Base-by-base conservation (phyloP, 1,284 basidiomycete species). In the Cutaneotrichosporon cutaneum region DNA sequence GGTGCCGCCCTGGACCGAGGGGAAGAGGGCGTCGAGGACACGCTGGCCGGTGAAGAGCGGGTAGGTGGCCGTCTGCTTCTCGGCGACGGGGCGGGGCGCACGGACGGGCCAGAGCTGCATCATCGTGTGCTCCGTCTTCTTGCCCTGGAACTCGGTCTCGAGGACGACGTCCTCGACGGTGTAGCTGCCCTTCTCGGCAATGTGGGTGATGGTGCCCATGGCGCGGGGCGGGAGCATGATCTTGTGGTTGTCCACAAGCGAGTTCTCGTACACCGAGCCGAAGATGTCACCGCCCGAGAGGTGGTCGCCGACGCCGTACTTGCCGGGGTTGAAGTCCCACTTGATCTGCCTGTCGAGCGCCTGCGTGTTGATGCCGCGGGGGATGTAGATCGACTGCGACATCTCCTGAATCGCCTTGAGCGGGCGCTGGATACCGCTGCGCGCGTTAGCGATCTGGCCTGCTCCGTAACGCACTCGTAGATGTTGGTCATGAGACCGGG, bases 21-120 rank as follows among this genome's bases (percentile, higher is more conserved):
- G 96, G 86, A 99, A 99, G 63, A 99, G 84, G 14, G 95, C 92
- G 75, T 99, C 95, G 60, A 99, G 83, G 66, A 99, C 94, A 72
- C 95, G 91, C 81, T 99, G 95, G 58, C 96, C 96, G 57, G 96
- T 99, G 60, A 95, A 83, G 24, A 99, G 84, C 35, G 96, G 96
- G 79, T 88, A 87, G 77, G 96, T 87, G 60, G 95, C 94, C 7
- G 90, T 94, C 71, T 92, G 86, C 82, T 99, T 99, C 82, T 98
- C 90, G 42, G 91, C 84, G 45, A 94, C 90, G 21, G 96, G 96
- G 66, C 96, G 88, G 59, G 96, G 94, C 24, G 95, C 96, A 78
- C 96, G 92, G 65, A 99, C 96, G 68, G 96, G 96, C 96, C 96
- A 99, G 42, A 94, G 83, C 77, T 99, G 95, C 88, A 95, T 91